Base-by-base conservation (phyloP, 495 filamentous ascomycete genomes). In the Opeltia flavorubescens region DNA sequence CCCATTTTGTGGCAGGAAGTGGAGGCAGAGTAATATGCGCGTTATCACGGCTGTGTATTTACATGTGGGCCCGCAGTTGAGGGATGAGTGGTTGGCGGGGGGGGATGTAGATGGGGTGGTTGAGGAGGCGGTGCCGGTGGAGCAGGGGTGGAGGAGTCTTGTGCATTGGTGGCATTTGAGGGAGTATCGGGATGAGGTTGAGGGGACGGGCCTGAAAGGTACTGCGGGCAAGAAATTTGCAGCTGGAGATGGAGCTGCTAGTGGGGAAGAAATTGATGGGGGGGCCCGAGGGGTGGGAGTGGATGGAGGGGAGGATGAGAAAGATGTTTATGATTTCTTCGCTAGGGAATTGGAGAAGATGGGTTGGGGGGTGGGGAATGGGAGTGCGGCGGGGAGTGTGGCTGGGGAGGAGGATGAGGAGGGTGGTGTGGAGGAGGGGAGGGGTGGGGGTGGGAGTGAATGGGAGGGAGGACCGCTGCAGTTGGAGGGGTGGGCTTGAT, bases 21-120 rank as follows among this genome's bases (percentile, higher is more conserved):
- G 91, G 91, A 79, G 91, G 15, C 91, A 98, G 68, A 78, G 79
- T 46, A 95, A 98, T 60, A 98, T 98, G 91, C 82, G 89, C 43
- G 89, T 96, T 53, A 98, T 98, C 59, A 98, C 91, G 0, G 89
- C 87, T 17, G 84, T 96, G 2, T 98, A 94, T 55, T 67, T 98
- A 26, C 85, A 94, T 64, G 94, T 88, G 59, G 73, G 84, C 2
- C 21, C 25, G 38, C 89, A 89, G 59, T 73, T 98, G 18, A 73
- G 93, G 2, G 91, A 98, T 53, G 93, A 95, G 58, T 98, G 93
- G 93, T 68, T 98, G 0, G 81, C 84, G 0, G 93, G 91, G 7
- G 80, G 80, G 18, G 87, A 94, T 53, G 80, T 95, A 4, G 91
- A 98, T 53, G 82, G 78, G 1, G 88, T 93, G 51, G 86, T 95